Conservation (phyloP, 805 yeast genomes). For the Yarrowia phangngaensis region DNA sequence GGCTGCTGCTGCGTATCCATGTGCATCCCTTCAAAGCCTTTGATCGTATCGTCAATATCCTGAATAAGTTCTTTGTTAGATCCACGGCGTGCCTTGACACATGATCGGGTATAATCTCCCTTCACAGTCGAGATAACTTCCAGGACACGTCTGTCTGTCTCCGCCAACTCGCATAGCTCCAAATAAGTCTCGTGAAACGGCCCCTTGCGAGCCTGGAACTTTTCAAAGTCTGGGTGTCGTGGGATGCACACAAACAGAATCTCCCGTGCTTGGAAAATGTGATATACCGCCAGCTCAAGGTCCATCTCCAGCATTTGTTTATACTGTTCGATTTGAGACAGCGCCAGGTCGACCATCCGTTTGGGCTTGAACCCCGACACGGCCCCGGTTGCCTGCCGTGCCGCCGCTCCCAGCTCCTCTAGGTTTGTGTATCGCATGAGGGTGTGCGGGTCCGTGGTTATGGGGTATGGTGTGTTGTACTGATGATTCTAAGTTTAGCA, state of each 20-base stretch:
- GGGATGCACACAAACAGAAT: conserved; percentile 33
- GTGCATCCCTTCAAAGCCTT: conserved; percentile 5
- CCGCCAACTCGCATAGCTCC: conserved; percentile 27
- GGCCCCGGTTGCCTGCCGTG: conserved; percentile 18
- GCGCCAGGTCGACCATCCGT: conserved; percentile 25
- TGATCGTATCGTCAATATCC: conserved; percentile 15
- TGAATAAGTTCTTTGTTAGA: conserved; percentile 12
- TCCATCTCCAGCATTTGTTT: conserved; percentile 26
- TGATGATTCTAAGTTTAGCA: conserved; percentile 11
- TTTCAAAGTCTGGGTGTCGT: conserved; percentile 30
- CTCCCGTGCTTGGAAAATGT: conserved; percentile 28
- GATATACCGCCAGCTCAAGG: conserved; percentile 21
- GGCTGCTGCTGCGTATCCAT: conserved; percentile 1
- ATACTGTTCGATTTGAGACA: conserved; percentile 25
- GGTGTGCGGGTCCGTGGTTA: conserved; percentile 2
- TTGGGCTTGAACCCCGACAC: conserved; percentile 16
- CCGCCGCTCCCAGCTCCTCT: conserved; percentile 22
- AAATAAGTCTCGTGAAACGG: conserved; percentile 31
- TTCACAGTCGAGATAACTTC: conserved; percentile 22
- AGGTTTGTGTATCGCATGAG: conserved; percentile 21
- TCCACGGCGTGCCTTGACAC: background rate
- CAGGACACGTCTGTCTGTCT: conserved; percentile 11
- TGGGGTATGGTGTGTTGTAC: background rate
- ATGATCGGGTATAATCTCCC: conserved; percentile 16
- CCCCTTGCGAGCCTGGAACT: conserved; percentile 28